Percentiles rank a stretch among this genome's conserved stretches.
phyloP scores from a whole-genome alignment of 352 stramenopile genomes.

The Aphanomyces euteiches region DNA sequence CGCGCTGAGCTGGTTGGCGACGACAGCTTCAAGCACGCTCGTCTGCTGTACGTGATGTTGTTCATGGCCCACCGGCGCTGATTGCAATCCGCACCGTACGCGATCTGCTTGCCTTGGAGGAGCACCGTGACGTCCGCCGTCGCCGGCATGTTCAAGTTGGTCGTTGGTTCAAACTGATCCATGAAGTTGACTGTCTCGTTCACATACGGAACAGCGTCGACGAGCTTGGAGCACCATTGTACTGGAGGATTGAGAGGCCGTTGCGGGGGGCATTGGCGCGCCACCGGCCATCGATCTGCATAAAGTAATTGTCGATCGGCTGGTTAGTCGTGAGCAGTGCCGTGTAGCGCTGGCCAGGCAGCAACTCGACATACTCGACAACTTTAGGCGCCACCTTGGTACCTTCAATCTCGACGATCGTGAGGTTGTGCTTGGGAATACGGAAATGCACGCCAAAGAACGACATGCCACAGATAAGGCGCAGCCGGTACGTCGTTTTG shows the following conservation, averaged over 20 bases:
- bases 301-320: constrained; percentile 34
- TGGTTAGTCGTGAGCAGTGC: constrained; percentile 35
- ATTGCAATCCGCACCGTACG: constrained; percentile 22
- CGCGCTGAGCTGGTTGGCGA: background rate
- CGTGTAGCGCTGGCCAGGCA: constrained; percentile 34
- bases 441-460: constrained; percentile 39
- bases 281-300: constrained; percentile 14
- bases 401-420: constrained; percentile 39
- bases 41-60: constrained; percentile 31
- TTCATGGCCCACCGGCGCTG: constrained; percentile 32
- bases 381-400: constrained; percentile 34
- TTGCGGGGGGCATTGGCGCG: constrained; percentile 24
- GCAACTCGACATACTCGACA: constrained; percentile 35
- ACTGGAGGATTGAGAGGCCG: constrained; percentile 31
- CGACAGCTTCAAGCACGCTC: constrained; percentile 25
- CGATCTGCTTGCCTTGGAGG: constrained; percentile 24
- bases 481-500: constrained; percentile 36
- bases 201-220: constrained; percentile 26
- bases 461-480: constrained; percentile 32
- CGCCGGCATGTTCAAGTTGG: constrained; percentile 6
- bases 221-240: background rate
- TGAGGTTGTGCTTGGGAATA: constrained; percentile 38
- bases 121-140: constrained; percentile 24
- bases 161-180: constrained; percentile 26
- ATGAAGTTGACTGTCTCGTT: constrained; percentile 25